Base-by-base conservation (phyloP, 1,284 basidiomycete species). In the Apiotrichum domesticum region DNA sequence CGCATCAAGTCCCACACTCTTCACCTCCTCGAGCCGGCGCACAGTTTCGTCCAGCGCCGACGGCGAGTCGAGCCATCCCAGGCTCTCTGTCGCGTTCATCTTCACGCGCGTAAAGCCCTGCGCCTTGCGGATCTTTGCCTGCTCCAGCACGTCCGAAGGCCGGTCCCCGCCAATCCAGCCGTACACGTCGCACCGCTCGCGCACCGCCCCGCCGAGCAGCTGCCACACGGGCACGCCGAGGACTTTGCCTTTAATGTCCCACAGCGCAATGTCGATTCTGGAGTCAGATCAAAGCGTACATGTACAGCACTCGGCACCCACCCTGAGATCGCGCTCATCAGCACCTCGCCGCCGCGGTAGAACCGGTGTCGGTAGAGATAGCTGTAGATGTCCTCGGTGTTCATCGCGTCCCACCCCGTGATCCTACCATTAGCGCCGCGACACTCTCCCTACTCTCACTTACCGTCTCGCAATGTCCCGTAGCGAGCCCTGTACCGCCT, bases 201-300 rank as follows among this genome's bases (percentile, higher is more conserved):
- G 66, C 47, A 88, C 84, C 67, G 85, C 85, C 10, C 86, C 87
- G 8, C 87, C 87, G 2, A 88, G 80, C 2, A 90, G 78, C 71
- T 86, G 83, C 82, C 84, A 87, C 6, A 89, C 76, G 0, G 87
- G 87, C 1, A 88, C 86, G 33, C 85, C 85, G 8, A 88, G 80
- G 35, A 83, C 84, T 75, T 87, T 88, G 35, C 87, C 87, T 68
- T 88, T 88, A 77, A 89, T 86, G 67, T 88, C 87, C 87, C 82
- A 83, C 2, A 84, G 73, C 0, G 81, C 80, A 54, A 83, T 83
- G 61, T 82, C 81, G 21, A 82, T 62, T 13, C 82, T 79, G 6
- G 82, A 8, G 35, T 48, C 37, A 51, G 49, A 3, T 66, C 68
- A 11, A 63, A 66, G 37, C 74, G 65, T 72, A 73, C 55, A 73